A percentile compares a stretch with the other conserved stretches of the same genome.
Conservation (phyloP, 2,329 filamentous ascomycete genomes). For the Phoma sp. region DNA sequence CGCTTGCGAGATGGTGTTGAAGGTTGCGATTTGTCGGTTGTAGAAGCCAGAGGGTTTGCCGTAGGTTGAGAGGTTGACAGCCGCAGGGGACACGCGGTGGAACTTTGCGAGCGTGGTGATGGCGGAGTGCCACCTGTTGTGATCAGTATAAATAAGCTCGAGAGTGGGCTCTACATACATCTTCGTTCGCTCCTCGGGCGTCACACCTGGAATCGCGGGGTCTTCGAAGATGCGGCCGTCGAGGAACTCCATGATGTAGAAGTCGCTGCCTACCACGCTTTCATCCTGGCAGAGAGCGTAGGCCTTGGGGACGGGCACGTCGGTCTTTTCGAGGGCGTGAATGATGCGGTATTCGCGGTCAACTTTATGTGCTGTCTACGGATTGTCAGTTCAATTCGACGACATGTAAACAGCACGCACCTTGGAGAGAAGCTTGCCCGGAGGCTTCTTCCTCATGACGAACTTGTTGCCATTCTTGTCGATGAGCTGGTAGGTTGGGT, state of each 20-base stretch:
- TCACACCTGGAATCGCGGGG: conserved; percentile 76
- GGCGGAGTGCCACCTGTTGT: conserved; percentile 76
- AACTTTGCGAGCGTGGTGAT: conserved; percentile 83
- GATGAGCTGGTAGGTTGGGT: conserved; percentile 93
- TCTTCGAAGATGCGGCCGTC: conserved; percentile 94
- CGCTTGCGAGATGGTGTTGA: conserved; percentile 75
- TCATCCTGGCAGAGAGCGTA: conserved; percentile 87
- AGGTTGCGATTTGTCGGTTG: conserved; percentile 82
- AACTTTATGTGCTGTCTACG: conserved; percentile 89
- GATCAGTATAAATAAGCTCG: too few relatives aligned
- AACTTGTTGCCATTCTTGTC: conserved; percentile 72
- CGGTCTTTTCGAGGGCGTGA: conserved; percentile 76
- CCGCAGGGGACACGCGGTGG: conserved; percentile 73
- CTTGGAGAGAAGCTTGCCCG: conserved; percentile 83
- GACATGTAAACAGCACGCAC: conserved; percentile 2
- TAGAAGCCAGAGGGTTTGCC: conserved; percentile 82
- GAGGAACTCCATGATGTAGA: conserved; percentile 97
- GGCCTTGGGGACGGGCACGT: conserved; percentile 84
- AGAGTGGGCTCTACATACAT: conserved; percentile 60
- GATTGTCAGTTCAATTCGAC: background rate
- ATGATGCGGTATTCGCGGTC: conserved; percentile 95
- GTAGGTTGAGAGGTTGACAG: conserved; percentile 73
- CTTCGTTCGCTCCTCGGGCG: conserved; percentile 70
- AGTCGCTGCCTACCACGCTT: conserved; percentile 81
- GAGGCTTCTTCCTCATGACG: conserved; percentile 97